phyloP scores from a whole-genome alignment of 2,329 filamentous ascomycete species.

The Talaromyces rugulosus region DNA sequence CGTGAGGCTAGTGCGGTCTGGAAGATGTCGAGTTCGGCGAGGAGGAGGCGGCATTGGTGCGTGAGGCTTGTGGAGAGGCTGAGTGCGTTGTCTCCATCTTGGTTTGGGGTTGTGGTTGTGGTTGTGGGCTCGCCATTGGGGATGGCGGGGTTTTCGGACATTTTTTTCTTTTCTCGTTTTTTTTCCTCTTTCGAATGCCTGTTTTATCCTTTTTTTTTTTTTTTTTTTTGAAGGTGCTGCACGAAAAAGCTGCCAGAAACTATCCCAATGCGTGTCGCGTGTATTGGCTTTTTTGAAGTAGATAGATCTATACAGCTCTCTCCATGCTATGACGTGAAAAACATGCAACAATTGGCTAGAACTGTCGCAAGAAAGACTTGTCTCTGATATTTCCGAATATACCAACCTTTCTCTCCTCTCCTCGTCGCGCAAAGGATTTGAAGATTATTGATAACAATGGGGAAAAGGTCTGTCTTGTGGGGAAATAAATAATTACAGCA shows the following conservation, averaged over 20 bases:
- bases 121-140: not conserved
- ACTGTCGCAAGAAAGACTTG: not conserved
- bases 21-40: slow-evolving; percentile 45
- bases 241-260: not conserved
- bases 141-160: not conserved
- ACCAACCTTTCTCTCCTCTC: not conserved
- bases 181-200: not conserved
- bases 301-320: not conserved
- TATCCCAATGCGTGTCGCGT: not conserved
- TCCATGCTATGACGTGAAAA: not conserved
- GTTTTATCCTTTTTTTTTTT: not conserved
- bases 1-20: slow-evolving; percentile 36
- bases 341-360: not conserved
- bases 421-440: not conserved
- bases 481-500: not conserved
- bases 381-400: not conserved
- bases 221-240: not conserved
- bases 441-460: not conserved
- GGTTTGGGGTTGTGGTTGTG: not conserved
- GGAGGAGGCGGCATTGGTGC: slow-evolving; percentile 36
- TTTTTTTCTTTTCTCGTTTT: not conserved
- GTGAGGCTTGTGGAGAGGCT: slow-evolving; percentile 29
- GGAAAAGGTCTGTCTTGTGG: not conserved
- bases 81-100: not conserved
- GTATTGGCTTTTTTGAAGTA: too few relatives aligned